phyloP scores from a whole-genome alignment of 1,284 basidiomycete species.

The Ceratobasidium sp. region DNA sequence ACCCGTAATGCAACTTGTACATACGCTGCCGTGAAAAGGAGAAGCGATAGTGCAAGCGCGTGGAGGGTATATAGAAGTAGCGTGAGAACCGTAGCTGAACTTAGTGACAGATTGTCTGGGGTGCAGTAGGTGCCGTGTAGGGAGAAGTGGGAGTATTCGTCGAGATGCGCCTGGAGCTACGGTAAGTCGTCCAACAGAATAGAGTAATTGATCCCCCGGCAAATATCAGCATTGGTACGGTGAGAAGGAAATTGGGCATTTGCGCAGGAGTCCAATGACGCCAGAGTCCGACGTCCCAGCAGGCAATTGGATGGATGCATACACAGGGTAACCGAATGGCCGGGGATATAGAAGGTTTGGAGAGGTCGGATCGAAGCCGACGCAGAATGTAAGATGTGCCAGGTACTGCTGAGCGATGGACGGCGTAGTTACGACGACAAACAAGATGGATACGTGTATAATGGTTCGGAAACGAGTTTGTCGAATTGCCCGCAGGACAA shows the following conservation, averaged over 20 bases:
- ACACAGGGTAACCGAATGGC: conserved; percentile 77
- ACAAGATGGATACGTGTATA: conserved; percentile 60
- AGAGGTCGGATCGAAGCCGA: neutral
- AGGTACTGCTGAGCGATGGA: conserved; percentile 78
- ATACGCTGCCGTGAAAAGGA: conserved; percentile 86
- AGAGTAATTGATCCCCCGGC: conserved; percentile 53
- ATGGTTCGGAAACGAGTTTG: conserved; percentile 52
- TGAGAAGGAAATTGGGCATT: conserved; percentile 89
- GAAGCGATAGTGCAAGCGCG: conserved; percentile 68
- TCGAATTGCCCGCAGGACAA: neutral
- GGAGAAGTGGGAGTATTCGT: neutral
- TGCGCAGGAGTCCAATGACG: conserved; percentile 89
- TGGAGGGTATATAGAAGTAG: conserved; percentile 76
- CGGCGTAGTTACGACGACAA: conserved; percentile 68
- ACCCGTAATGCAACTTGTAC: conserved; percentile 90
- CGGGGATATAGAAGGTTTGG: neutral
- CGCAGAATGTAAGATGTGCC: conserved; percentile 78
- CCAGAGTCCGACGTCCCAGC: conserved; percentile 91
- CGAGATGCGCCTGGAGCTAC: too few relatives aligned
- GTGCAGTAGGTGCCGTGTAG: neutral
- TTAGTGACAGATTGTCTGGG: neutral
- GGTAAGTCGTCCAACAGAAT: neutral
- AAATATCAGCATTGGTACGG: conserved; percentile 74
- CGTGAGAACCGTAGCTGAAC: neutral
- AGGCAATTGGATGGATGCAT: conserved; percentile 84